phyloP scores from a whole-genome alignment of 257 asterid species.

The Thymus mandschuricus region DNA sequence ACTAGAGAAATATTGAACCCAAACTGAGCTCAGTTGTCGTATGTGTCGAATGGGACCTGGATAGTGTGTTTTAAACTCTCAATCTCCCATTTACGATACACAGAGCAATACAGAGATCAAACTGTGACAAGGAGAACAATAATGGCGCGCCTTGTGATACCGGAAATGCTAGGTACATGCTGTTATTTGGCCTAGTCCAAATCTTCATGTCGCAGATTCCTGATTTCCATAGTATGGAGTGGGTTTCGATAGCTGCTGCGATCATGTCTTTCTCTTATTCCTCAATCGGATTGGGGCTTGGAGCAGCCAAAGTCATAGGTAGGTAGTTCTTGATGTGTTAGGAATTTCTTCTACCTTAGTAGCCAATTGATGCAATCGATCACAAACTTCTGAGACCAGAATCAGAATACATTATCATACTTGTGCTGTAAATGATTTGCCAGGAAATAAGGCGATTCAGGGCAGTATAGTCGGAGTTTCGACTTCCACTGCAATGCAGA shows the following conservation, averaged over 20 bases:
- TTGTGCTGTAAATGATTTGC: not conserved
- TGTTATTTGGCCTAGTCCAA: slow-evolving; percentile 72
- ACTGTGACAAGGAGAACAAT: slow-evolving; percentile 67
- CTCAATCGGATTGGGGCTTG: slow-evolving; percentile 77
- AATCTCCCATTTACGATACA: slow-evolving; percentile 14
- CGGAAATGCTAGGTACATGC: slow-evolving; percentile 51
- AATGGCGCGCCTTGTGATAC: slow-evolving; percentile 58
- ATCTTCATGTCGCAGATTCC: slow-evolving; percentile 82
- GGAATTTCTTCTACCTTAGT: not conserved
- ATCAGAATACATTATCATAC: not conserved
- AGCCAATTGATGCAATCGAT: not conserved
- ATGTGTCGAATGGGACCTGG: not conserved
- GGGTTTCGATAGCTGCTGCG: slow-evolving; percentile 86
- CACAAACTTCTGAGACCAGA: not conserved
- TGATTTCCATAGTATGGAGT: slow-evolving; percentile 71
- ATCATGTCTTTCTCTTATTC: slow-evolving; percentile 87
- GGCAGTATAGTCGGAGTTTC: slow-evolving; percentile 70
- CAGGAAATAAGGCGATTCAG: slow-evolving; percentile 68
- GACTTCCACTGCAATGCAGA: slow-evolving; percentile 53
- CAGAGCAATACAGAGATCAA: slow-evolving; percentile 79
- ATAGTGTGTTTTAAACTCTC: not conserved
- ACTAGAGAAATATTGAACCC: not conserved
- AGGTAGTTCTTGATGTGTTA: slow-evolving; percentile 35
- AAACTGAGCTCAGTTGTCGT: not conserved
- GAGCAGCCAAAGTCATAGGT: slow-evolving; percentile 74